Base-by-base conservation (phyloP, 2,329 filamentous ascomycete genomes). In the Nothomitra cinnamomea region DNA sequence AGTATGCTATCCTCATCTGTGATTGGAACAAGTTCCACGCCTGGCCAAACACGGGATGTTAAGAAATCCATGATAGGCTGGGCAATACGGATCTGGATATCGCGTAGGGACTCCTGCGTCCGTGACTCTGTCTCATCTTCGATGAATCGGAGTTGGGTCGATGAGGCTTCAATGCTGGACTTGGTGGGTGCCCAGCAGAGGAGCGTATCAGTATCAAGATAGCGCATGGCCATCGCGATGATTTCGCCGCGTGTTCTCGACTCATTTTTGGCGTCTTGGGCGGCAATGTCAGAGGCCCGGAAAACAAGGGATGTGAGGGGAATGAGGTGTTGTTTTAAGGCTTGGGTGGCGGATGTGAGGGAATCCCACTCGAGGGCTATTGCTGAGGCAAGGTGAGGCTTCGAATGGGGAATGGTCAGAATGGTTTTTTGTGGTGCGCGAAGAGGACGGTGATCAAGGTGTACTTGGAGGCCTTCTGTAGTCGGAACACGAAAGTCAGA, bases 341-440 rank as follows among this genome's bases (percentile, higher is more conserved):
- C 87, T 68, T 96, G 87, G 64, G 89, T 83, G 2, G 85, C 80
- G 13, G 85, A 85, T 22, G 82, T 76, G 56, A 98, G 76, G 50
- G 83, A 74, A 65, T 95, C 89, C 92, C 92, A 98, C 72, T 98
- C 92, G 45, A 94, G 70, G 2, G 90, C 92, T 57, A 98, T 81
- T 54, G 87, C 86, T 45, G 82, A 76, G 22, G 90, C 90, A 40
- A 96, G 82, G 62, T 87, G 78, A 32, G 80, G 81, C 70, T 95
- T 96, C 54, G 75, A 77, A 1, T 70, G 61, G 0, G 92, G 89
- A 25, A 96, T 62, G 1, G 75, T 78, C 60, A 98, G 72, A 58
- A 87, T 72, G 41, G 77, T 64, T 64, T 89, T 87, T 53, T 81
- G 81, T 6, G 72, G 85, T 52, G 85, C 87, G 57, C 89, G 82